Base-by-base conservation (phyloP, 208 protist species). In the Porcisia hertigi region DNA sequence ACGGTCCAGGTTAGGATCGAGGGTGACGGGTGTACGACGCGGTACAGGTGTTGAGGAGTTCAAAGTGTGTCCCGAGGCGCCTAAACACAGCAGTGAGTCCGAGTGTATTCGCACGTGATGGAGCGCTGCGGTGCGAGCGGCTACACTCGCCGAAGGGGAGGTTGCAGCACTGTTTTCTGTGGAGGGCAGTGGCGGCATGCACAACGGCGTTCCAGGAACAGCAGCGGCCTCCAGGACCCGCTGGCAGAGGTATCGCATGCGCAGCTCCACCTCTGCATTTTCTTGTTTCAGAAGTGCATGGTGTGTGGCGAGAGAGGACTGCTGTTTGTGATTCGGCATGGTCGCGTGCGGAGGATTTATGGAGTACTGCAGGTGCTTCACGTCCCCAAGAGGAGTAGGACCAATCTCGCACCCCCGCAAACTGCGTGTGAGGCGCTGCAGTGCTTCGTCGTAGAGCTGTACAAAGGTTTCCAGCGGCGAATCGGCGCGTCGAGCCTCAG, bases 211-310 rank as follows among this genome's bases (percentile, higher is more conserved):
- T 2, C 73, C 78, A 2, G 78, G 41, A 16, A 54, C 69, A 20
- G 67, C 73, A 1, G 78, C 78, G 1, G 78, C 78, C 39, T 77
- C 73, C 53, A 76, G 59, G 6, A 82, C 43, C 2, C 60, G 58
- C n/a, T 78, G 72, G n/a, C 60, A 75, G 41, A 82, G 60, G 60
- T 78, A 82, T 8, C 75, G 66, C 78, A 82, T 57, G 60, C 73
- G 78, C 39, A 71, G 6, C 23, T 53, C 47, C 11, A 77, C 73
- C 34, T 74, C 53, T 6, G 66, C 60, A 36, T 30, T 9, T 47
- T 72, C 30, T 34, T 60, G 69, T 36, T 55, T 12, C 18, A 43
- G 7, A 23, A 43, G 69, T 34, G 45, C 62, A 16, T 47, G 39
- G 41, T 49, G 14, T 30, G 41, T 1, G 16, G 9, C 23, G 41